Percentiles rank a stretch among this genome's conserved stretches.
These are phyloP conservation scores for Panaeolus papilionaceus DNA, from an alignment of 768 basidiomycete species.

Conservation along the genomic window DNA sequence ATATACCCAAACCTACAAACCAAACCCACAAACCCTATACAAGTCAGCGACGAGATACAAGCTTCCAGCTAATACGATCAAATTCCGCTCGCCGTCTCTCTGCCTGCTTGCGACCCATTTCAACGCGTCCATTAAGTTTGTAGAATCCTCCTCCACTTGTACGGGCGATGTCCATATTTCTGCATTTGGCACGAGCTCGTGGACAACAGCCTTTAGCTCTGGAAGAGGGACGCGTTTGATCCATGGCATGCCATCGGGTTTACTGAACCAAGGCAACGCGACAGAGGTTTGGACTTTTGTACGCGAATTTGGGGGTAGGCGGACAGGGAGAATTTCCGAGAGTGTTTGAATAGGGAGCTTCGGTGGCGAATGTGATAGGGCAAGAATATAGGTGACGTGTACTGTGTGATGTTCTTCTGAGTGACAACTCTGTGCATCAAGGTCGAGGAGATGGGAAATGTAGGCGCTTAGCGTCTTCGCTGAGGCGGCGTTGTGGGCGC, in stretches of 20 bases:
- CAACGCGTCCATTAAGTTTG: constrained; percentile 39
- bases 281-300: constrained; percentile 47
- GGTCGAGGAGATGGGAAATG: constrained; percentile 46
- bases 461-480: constrained; percentile 71
- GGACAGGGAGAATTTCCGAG: constrained; percentile 61
- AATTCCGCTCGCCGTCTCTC: constrained; percentile 23
- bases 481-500: constrained; percentile 92
- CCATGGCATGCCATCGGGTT: constrained; percentile 96
- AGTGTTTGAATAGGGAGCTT: constrained; percentile 81
- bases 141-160: constrained; percentile 19
- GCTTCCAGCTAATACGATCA: constrained; percentile 87
- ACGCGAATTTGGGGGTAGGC: constrained; percentile 31
- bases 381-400: constrained; percentile 75
- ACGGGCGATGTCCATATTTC: constrained; percentile 51
- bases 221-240: constrained; percentile 65
- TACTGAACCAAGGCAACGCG: constrained; percentile 69
- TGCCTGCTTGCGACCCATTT: constrained; percentile 59
- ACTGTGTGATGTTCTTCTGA: constrained; percentile 27
- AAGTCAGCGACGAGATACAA: constrained; percentile 95
- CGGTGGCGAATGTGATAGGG: constrained; percentile 85
- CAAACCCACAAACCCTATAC: constrained; percentile 61
- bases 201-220: constrained; percentile 55
- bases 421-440: constrained; percentile 13
- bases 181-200: constrained; percentile 47
- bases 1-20: too few relatives aligned